phyloP scores from a whole-genome alignment of 371 early-diverging fungal genomes.

The Apophysomyces trapeziformis region DNA sequence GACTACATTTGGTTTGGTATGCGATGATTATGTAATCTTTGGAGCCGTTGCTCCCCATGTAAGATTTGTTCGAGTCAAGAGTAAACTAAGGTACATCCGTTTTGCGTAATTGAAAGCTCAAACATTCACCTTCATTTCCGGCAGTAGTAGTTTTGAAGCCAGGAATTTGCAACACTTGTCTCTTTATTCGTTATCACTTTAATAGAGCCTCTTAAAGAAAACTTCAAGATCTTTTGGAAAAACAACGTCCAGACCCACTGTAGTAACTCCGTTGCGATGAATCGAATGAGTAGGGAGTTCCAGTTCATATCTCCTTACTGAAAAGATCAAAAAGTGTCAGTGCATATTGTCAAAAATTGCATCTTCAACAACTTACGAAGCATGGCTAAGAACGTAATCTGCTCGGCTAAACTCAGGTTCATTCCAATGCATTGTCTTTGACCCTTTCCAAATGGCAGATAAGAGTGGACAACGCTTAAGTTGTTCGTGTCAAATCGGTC shows the following conservation, averaged over 20 bases:
- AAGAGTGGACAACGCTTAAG: slow-evolving; percentile 15
- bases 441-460: slow-evolving; percentile 50
- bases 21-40: too few relatives aligned
- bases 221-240: slow-evolving; percentile 7
- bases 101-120: too few relatives aligned
- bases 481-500: slow-evolving; percentile 47
- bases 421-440: slow-evolving; percentile 32
- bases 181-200: neutral
- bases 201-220: slow-evolving; percentile 11
- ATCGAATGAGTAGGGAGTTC: slow-evolving; percentile 19
- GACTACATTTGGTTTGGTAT: too few relatives aligned
- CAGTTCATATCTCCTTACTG: slow-evolving; percentile 30
- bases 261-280: slow-evolving; percentile 15
- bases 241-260: slow-evolving; percentile 1
- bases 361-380: slow-evolving; percentile 17
- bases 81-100: too few relatives aligned
- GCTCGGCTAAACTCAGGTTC: slow-evolving; percentile 27
- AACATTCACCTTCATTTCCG: too few relatives aligned
- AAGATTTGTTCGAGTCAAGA: too few relatives aligned
- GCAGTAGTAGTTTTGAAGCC: too few relatives aligned
- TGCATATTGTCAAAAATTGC: neutral
- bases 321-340: neutral
- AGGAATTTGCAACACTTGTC: too few relatives aligned
- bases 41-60: too few relatives aligned
- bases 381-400: slow-evolving; percentile 21